A percentile compares a stretch with the other conserved stretches of the same genome.
Evolutionary conservation across 148 eudicot genomes (phyloP).

Genomic region (Suaeda aralocaspica): DNA sequence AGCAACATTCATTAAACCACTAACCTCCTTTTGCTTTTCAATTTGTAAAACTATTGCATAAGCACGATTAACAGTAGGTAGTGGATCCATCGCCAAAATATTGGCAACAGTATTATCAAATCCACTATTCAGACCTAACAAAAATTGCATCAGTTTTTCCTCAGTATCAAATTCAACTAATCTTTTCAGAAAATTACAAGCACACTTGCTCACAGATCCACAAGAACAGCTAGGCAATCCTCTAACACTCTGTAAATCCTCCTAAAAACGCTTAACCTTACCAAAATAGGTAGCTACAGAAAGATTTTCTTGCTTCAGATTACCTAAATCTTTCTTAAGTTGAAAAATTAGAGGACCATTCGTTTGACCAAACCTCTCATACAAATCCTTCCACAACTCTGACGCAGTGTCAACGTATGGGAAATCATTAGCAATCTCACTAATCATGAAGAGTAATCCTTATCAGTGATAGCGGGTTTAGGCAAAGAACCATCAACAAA

Average conservation of each 20-base stretch:
- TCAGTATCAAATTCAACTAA: neutral
- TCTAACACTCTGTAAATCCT: neutral
- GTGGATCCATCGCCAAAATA: neutral
- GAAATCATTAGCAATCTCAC: too few relatives aligned
- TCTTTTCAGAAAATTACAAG: neutral
- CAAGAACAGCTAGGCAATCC: neutral
- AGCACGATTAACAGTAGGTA: neutral
- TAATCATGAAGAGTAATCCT: neutral
- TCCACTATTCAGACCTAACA: neutral
- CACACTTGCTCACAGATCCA: neutral
- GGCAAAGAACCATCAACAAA: too few relatives aligned
- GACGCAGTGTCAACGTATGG: too few relatives aligned
- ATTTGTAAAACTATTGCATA: neutral
- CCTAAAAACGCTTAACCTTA: neutral
- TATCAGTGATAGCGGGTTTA: neutral
- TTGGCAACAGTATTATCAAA: neutral
- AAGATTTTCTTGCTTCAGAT: neutral
- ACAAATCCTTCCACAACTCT: too few relatives aligned
- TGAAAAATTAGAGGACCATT: too few relatives aligned
- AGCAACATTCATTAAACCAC: too few relatives aligned
- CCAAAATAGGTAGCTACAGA: neutral
- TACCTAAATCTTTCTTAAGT: too few relatives aligned
- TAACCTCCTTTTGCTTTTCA: neutral
- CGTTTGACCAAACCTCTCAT: too few relatives aligned
- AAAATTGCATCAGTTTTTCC: neutral